phyloP scores from a whole-genome alignment of 139 green algal genomes.

The Auxenochlorella pyrenoidosa region DNA sequence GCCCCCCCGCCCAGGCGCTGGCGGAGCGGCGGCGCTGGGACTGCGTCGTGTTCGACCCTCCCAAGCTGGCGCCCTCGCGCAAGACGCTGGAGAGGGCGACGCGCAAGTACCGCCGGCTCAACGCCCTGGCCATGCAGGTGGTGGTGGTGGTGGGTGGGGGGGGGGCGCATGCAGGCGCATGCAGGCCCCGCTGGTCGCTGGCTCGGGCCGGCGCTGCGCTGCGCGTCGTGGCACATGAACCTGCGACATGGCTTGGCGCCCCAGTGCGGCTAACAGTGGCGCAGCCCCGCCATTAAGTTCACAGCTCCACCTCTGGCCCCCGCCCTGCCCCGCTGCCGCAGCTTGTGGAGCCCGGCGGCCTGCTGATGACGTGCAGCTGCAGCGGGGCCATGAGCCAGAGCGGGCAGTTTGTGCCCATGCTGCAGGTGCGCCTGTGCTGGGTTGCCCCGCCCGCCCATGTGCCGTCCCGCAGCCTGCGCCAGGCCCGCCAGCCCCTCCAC shows the following conservation, averaged over 20 bases:
- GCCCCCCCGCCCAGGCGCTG: background rate
- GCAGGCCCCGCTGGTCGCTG: no score
- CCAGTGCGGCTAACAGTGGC: no score
- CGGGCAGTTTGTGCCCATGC: conserved; percentile 60
- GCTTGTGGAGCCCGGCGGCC: conserved; percentile 78
- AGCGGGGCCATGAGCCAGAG: conserved; percentile 86
- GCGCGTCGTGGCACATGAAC: no score
- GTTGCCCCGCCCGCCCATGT: no score
- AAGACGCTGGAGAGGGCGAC: conserved; percentile 56
- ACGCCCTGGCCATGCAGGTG: conserved; percentile 66
- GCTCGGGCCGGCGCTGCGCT: no score
- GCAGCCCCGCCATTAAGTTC: no score
- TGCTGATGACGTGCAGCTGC: conserved; percentile 97
- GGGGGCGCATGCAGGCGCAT: no score
- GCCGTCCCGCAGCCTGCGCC: no score
- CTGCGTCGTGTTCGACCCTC: conserved; percentile 94
- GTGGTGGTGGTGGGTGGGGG: background rate
- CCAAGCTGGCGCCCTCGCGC: conserved; percentile 91
- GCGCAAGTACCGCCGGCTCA: conserved; percentile 68
- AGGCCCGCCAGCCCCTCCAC: no score
- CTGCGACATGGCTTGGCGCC: no score
- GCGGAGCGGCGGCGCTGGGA: conserved; percentile 67
- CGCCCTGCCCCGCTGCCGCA: conserved; percentile 43
- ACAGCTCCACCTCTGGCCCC: background rate
- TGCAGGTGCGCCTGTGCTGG: conserved; percentile 43